Evolutionary conservation across 129 eudicot genomes (phyloP).

Genomic region (Pseudognaphalium luteoalbum): DNA sequence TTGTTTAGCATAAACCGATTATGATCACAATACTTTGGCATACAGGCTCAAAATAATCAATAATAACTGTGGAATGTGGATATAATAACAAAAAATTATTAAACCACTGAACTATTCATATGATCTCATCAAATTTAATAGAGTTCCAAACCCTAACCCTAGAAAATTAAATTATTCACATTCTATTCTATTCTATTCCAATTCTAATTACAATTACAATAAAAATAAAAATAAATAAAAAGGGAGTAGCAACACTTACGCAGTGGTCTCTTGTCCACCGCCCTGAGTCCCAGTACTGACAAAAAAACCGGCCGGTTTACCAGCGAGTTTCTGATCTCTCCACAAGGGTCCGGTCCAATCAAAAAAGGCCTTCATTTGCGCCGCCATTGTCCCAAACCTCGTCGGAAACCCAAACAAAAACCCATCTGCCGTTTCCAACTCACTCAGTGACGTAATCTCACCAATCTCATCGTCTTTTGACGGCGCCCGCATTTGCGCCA

Average conservation of each 20-base stretch:
- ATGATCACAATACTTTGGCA: no score
- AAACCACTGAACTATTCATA: no score
- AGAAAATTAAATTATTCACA: conserved; percentile 6
- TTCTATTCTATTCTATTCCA: not conserved
- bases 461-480: conserved; percentile 68
- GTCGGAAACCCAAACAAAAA: conserved; percentile 93
- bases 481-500: conserved; percentile 80
- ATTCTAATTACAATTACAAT: not conserved
- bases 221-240: not conserved
- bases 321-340: conserved; percentile 87
- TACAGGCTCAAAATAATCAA: no score
- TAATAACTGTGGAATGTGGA: no score
- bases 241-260: conserved; percentile 46
- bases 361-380: conserved; percentile 96
- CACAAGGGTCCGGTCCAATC: conserved; percentile 81
- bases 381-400: conserved; percentile 91
- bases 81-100: no score
- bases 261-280: conserved; percentile 98
- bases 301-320: conserved; percentile 95
- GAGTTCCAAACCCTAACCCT: conserved; percentile 13
- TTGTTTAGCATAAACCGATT: no score
- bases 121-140: not conserved
- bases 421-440: conserved; percentile 68
- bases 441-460: conserved; percentile 56
- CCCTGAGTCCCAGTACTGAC: conserved; percentile 79